phyloP scores from a whole-genome alignment of 2,329 filamentous ascomycete species.

The Beauveria medogensis region DNA sequence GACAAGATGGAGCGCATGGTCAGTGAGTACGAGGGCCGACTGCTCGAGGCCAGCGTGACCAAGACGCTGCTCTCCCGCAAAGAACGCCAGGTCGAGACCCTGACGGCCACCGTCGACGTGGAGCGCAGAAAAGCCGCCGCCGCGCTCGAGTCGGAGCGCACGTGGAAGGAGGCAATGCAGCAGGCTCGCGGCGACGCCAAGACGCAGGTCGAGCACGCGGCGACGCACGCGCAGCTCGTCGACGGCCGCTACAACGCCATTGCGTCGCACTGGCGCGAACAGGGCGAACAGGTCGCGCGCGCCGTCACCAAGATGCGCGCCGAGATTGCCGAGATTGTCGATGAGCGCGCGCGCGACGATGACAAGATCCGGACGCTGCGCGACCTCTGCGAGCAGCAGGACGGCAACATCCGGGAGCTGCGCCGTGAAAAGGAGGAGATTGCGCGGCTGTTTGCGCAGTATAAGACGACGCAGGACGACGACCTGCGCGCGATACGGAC shows the following conservation, averaged over 20 bases:
- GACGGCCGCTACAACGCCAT: conserved; percentile 63
- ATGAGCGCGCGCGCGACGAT: conserved; percentile 51
- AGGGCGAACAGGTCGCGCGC: conserved; percentile 52
- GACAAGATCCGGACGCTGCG: conserved; percentile 56
- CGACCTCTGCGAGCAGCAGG: conserved; percentile 65
- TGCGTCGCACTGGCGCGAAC: conserved; percentile 57
- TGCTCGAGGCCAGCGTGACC: conserved; percentile 63
- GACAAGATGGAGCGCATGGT: conserved; percentile 63
- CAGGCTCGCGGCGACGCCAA: conserved; percentile 51
- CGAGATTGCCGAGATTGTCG: conserved; percentile 47
- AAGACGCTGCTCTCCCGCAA: conserved; percentile 63
- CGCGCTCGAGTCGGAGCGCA: conserved; percentile 52
- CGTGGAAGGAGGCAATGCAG: conserved; percentile 57
- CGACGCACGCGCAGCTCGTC: conserved; percentile 56
- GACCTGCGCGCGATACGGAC: conserved; percentile 51
- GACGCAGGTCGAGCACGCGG: conserved; percentile 57
- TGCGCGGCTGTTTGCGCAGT: conserved; percentile 49
- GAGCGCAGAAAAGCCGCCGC: conserved; percentile 55
- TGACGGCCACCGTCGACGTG: conserved; percentile 54
- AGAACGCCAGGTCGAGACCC: conserved; percentile 64
- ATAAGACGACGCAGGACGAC: conserved; percentile 57
- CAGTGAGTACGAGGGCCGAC: conserved; percentile 59
- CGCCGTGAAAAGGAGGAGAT: conserved; percentile 56
- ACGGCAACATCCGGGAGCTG: conserved; percentile 56
- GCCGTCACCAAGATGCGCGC: conserved; percentile 39